These are phyloP conservation scores for Trichaptum fuscoviolaceum DNA, from an alignment of 768 basidiomycete genomes.

Conservation along the genomic window DNA sequence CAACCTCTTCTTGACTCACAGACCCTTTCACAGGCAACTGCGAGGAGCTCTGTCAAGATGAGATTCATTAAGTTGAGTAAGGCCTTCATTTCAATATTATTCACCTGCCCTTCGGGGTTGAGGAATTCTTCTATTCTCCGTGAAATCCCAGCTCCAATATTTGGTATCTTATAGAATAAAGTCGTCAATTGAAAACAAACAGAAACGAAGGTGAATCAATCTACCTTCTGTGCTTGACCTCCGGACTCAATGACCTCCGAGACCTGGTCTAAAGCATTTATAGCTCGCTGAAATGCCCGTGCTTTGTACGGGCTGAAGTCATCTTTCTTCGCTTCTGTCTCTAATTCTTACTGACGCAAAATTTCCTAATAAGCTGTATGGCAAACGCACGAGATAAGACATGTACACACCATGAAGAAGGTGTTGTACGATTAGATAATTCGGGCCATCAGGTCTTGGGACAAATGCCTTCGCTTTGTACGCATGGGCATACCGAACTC, in stretches of 20 bases:
- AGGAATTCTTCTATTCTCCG: slow-evolving; percentile 41
- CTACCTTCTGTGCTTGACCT: slow-evolving; percentile 35
- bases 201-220: slow-evolving; percentile 7
- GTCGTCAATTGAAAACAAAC: background rate
- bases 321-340: slow-evolving; percentile 34
- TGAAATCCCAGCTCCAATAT: slow-evolving; percentile 35
- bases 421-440: slow-evolving; percentile 34
- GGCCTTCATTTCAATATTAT: slow-evolving; percentile 4
- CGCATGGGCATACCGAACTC: background rate
- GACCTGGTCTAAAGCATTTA: slow-evolving; percentile 34
- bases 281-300: slow-evolving; percentile 44
- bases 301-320: slow-evolving; percentile 43
- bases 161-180: slow-evolving; percentile 27
- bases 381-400: background rate
- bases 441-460: slow-evolving; percentile 20
- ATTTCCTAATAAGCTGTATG: slow-evolving; percentile 13
- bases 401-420: slow-evolving; percentile 35
- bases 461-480: background rate
- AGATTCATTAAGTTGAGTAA: slow-evolving; percentile 4
- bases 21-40: background rate
- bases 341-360: slow-evolving; percentile 28
- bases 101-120: slow-evolving; percentile 31
- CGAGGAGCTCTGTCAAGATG: slow-evolving; percentile 8
- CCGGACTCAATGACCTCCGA: slow-evolving; percentile 39
- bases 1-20: slow-evolving; percentile 22